Conservation (phyloP, 305 asterid species). For the Fraxinus nigra region DNA sequence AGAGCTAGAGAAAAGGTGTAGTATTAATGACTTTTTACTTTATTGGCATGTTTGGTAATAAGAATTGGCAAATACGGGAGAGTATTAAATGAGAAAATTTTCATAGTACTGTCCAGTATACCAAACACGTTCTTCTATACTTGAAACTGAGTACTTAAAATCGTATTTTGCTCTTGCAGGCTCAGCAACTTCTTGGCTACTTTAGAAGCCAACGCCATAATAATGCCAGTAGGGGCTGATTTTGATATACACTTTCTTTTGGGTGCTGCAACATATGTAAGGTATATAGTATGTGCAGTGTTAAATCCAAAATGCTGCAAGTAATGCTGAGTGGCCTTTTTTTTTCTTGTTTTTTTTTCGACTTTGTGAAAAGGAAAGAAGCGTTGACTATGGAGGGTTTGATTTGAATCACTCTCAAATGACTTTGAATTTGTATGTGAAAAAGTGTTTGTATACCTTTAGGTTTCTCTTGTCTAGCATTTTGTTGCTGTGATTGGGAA, state of each 20-base stretch:
- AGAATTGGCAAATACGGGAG: neutral
- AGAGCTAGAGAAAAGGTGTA: conserved; percentile 85
- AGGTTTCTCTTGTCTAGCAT: neutral
- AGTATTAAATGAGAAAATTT: neutral
- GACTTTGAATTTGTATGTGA: neutral
- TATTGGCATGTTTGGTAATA: neutral
- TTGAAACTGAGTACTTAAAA: neutral
- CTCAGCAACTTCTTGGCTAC: conserved; percentile 75
- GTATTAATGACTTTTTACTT: neutral
- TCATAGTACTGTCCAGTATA: neutral
- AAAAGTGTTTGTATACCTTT: neutral
- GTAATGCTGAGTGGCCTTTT: conserved; percentile 19
- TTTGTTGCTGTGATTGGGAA: neutral
- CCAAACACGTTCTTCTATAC: neutral
- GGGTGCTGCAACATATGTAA: conserved; percentile 27
- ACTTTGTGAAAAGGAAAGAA: conserved; percentile 22
- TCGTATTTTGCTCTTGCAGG: conserved; percentile 43
- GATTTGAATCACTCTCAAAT: neutral
- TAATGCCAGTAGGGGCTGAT: conserved; percentile 66
- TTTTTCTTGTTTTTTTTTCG: neutral
- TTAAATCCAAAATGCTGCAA: conserved; percentile 49
- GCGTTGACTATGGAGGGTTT: conserved; percentile 20
- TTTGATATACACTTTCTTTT: conserved; percentile 18
- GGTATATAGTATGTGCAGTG: conserved; percentile 31
- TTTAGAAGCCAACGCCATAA: conserved; percentile 86